Conservation (phyloP, 2,329 filamentous ascomycete genomes). For the Nectriaceae sp. region DNA sequence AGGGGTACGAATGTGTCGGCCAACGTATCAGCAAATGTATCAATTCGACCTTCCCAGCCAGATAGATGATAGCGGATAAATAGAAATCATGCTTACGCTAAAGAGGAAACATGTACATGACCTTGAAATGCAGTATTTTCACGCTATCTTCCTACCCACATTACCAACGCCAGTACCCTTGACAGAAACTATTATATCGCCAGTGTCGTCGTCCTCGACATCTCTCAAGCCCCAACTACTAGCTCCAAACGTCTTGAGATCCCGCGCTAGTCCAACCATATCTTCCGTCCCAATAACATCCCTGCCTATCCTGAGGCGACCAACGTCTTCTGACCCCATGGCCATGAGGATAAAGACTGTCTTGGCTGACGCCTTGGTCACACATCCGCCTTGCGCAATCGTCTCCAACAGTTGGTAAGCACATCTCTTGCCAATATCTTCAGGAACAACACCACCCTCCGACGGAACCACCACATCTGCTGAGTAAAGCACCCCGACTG, state of each 20-base stretch:
- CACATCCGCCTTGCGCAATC: slow-evolving; percentile 81
- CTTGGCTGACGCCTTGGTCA: slow-evolving; percentile 68
- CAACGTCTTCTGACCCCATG: slow-evolving; percentile 96
- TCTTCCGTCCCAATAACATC: slow-evolving; percentile 82
- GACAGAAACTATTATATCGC: slow-evolving; percentile 82
- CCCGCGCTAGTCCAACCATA: slow-evolving; percentile 76
- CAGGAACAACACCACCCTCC: slow-evolving; percentile 78
- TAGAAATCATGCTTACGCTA: slow-evolving; percentile 2
- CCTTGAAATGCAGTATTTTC: slow-evolving; percentile 27
- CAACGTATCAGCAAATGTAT: slow-evolving; percentile 21
- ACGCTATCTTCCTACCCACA: slow-evolving; percentile 84
- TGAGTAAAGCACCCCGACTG: slow-evolving; percentile 78
- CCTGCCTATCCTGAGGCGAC: slow-evolving; percentile 77
- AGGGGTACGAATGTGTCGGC: slow-evolving; percentile 32
- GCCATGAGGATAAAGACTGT: slow-evolving; percentile 90
- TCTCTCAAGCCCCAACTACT: slow-evolving; percentile 90
- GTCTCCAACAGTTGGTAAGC: slow-evolving; percentile 87
- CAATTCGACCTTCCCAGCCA: slow-evolving; percentile 19
- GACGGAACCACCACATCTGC: slow-evolving; percentile 79
- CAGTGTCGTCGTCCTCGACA: slow-evolving; percentile 64
- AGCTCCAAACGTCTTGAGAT: slow-evolving; percentile 85
- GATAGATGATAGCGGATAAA: slow-evolving; percentile 20
- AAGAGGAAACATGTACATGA: background rate
- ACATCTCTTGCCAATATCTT: slow-evolving; percentile 86
- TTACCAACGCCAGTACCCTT: slow-evolving; percentile 94